Percentiles rank a stretch among this genome's conserved stretches.
Conservation (phyloP, 2,329 filamentous ascomycete species). For the Neonectria neomacrospora region DNA sequence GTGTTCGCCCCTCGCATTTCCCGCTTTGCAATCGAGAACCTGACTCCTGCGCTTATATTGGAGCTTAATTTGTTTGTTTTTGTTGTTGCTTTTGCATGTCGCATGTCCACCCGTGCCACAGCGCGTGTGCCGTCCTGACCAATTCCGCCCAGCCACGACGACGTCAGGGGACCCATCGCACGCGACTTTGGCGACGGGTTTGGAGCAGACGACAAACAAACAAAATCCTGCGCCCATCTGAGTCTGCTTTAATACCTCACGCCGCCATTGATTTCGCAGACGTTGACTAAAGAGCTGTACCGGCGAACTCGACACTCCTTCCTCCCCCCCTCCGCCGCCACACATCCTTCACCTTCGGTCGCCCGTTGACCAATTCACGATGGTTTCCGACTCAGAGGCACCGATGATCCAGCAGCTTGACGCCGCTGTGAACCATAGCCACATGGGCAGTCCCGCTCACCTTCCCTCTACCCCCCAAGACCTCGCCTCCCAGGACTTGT, state of each 20-base stretch:
- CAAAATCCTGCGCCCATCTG: background rate
- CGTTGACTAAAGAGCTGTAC: conserved; percentile 9
- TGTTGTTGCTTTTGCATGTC: conserved; percentile 29
- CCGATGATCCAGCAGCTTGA: conserved; percentile 49
- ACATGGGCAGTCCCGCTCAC: conserved; percentile 48
- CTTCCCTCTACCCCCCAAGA: conserved; percentile 48
- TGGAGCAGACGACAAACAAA: conserved; percentile 31
- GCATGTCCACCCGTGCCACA: conserved; percentile 25
- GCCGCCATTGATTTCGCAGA: background rate
- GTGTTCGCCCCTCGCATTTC: background rate
- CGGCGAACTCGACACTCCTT: conserved; percentile 30
- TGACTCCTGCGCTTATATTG: background rate
- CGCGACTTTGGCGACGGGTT: conserved; percentile 27
- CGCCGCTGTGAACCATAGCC: conserved; percentile 46
- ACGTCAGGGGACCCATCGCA: conserved; percentile 33
- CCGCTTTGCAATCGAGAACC: background rate
- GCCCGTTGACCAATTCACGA: conserved; percentile 40
- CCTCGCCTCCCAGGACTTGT: conserved; percentile 49
- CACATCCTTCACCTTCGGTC: conserved; percentile 8
- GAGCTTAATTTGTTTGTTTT: conserved; percentile 14
- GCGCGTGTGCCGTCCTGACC: conserved; percentile 38
- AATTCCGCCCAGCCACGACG: conserved; percentile 39
- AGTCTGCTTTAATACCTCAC: conserved; percentile 3
- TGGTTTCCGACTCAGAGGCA: conserved; percentile 49
- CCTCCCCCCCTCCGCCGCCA: conserved; percentile 12